These are phyloP conservation scores for Lentithecium fluviatile DNA, from an alignment of 495 filamentous ascomycete species.

Conservation along the genomic window DNA sequence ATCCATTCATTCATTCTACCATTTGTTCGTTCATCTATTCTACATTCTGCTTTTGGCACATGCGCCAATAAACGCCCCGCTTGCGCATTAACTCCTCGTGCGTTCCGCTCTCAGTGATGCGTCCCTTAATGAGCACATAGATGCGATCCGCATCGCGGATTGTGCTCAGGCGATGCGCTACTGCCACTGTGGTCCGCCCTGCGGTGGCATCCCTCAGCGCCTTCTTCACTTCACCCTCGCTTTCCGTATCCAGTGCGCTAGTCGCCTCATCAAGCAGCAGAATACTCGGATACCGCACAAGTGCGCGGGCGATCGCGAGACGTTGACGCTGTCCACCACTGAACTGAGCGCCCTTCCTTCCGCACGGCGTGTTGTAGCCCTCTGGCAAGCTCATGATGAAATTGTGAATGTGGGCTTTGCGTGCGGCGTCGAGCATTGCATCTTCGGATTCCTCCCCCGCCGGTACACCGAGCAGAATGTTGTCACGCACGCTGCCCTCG, in stretches of 20 bases:
- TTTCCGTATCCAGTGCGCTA: slow-evolving; percentile 82
- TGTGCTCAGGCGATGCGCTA: slow-evolving; percentile 81
- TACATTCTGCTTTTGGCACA: slow-evolving; percentile 42
- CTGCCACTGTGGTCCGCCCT: slow-evolving; percentile 68
- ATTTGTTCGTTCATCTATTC: no score
- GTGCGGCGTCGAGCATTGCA: slow-evolving; percentile 68
- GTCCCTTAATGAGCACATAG: slow-evolving; percentile 72
- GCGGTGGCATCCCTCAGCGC: slow-evolving; percentile 11
- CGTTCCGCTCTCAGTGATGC: slow-evolving; percentile 67
- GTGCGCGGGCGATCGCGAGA: slow-evolving; percentile 44
- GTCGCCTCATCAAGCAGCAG: slow-evolving; percentile 86
- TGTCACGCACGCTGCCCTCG: slow-evolving; percentile 79
- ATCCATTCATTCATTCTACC: no score
- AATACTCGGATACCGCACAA: slow-evolving; percentile 71
- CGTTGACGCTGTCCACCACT: slow-evolving; percentile 46
- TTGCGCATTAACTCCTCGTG: slow-evolving; percentile 61
- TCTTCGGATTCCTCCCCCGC: slow-evolving; percentile 63
- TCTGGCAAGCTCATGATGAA: slow-evolving; percentile 58
- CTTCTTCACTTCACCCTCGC: slow-evolving; percentile 64
- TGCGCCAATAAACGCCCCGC: slow-evolving; percentile 21
- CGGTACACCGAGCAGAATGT: slow-evolving; percentile 60
- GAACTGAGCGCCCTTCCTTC: slow-evolving; percentile 41
- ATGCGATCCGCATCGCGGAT: slow-evolving; percentile 84
- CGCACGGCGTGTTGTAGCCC: slow-evolving; percentile 70
- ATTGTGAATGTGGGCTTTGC: slow-evolving; percentile 85